Base-by-base conservation (phyloP, 208 protist species). In the Wallacemonas sp. region DNA sequence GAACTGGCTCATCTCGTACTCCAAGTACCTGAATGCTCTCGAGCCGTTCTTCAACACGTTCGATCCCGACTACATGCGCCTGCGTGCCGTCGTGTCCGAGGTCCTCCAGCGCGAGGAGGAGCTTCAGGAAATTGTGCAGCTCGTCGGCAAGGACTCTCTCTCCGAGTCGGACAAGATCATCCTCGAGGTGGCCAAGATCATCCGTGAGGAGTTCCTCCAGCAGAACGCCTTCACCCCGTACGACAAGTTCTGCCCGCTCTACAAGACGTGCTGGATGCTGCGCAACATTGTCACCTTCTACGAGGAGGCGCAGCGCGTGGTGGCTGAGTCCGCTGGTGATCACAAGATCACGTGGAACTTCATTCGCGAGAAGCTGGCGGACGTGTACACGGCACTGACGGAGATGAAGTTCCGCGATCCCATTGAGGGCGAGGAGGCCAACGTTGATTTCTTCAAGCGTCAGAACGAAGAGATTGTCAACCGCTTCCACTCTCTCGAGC, bases 141-240 rank as follows among this genome's bases (percentile, higher is more conserved):
- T 99, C 38, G 99, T 99, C 54, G 99, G 99, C 67, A 98, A 99
- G 85, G 99, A 99, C 75, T 99, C 98, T n/a, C 89, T 99, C 12
- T 97, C 94, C 61, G 99, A 99, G 86, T 91, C 85, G 24, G 98
- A 99, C 71, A 99, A 99, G 80, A 95, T 99, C 73, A 99, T 97
- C 34, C 87, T 99, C 6, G 99, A 99, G 87, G 93, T 99, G 33
- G 98, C 99, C 32, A 98, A 98, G 79, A 77, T 99, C 55, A 97
- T 99, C 73, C 96, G 97, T 59, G 99, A 99, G 78, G 99, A 99
- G 85, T 99, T 99, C 83, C 84, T 99, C 0, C 98, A 99, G 83
- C 99, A 99, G 86, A 99, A 99, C 83, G 95, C 97, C 63, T 99
- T 99, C 91, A 98, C 98, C 21, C 57, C 83, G 50, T 99, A 99